Conservation (phyloP, 176 grass and related monocot species). For the Oryza australiensis region DNA sequence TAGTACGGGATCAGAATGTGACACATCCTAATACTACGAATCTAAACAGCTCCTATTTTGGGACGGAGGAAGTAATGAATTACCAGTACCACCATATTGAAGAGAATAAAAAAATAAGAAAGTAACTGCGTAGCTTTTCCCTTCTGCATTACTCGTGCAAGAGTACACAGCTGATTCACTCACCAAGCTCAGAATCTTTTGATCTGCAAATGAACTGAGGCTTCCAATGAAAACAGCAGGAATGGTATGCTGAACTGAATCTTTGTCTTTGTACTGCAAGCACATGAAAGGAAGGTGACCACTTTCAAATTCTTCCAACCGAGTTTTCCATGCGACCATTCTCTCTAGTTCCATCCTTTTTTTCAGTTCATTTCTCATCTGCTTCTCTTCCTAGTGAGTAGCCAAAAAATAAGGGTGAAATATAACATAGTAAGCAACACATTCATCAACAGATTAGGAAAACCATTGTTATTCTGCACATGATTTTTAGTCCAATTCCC, state of each 20-base stretch:
- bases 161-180: conserved; percentile 14
- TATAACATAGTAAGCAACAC: conserved; percentile 25
- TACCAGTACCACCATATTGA: neutral
- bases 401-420: neutral
- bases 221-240: conserved; percentile 91
- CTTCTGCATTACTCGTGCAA: conserved; percentile 3
- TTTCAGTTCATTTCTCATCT: conserved; percentile 69
- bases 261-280: conserved; percentile 95
- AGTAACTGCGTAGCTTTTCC: conserved; percentile 4
- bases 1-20: no score
- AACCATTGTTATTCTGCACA: neutral
- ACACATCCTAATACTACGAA: no score
- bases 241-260: conserved; percentile 82
- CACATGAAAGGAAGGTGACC: conserved; percentile 91
- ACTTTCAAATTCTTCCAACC: conserved; percentile 80
- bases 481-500: conserved; percentile 8
- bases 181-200: conserved; percentile 66
- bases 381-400: conserved; percentile 77
- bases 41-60: no score
- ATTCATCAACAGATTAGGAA: conserved; percentile 17
- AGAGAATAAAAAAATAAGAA: neutral
- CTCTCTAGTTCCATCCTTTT: conserved; percentile 88
- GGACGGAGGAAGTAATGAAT: no score
- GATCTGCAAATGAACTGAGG: conserved; percentile 59
- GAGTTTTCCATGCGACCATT: conserved; percentile 83